phyloP scores from a whole-genome alignment of 139 green algal species.

The Spirogloea muscicola region DNA sequence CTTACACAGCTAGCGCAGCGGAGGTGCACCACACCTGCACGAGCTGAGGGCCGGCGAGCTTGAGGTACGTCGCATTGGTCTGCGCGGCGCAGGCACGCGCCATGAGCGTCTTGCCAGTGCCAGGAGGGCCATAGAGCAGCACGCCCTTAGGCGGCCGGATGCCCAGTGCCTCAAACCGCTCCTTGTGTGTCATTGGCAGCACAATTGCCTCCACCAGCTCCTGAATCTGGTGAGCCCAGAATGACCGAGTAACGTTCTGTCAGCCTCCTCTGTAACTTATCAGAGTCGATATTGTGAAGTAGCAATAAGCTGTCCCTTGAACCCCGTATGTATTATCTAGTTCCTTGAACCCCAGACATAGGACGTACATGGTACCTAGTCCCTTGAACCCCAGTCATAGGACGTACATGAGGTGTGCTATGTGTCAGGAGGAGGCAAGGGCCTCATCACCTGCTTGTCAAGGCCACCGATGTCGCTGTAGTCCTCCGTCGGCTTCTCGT shows the following conservation, averaged over 20 bases:
- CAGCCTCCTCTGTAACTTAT: too few species aligned
- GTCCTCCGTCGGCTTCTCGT: constrained; percentile 98
- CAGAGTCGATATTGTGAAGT: too few species aligned
- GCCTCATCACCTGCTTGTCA: constrained; percentile 96
- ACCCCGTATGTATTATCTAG: too few species aligned
- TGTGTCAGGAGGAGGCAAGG: too few species aligned
- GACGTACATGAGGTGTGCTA: too few species aligned
- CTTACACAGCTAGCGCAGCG: too few species aligned
- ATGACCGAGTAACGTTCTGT: too few species aligned
- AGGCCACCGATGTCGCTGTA: constrained; percentile 96
- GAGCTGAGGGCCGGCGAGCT: constrained; percentile 93
- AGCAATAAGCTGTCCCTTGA: too few species aligned
- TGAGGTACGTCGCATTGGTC: constrained; percentile 98
- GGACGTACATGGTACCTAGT: too few species aligned
- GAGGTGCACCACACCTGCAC: too few species aligned
- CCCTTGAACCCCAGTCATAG: too few species aligned
- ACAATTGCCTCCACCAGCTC: constrained; percentile 97
- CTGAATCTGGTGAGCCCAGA: constrained; percentile 60
- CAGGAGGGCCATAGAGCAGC: constrained; percentile 83
- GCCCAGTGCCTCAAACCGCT: constrained; percentile 84
- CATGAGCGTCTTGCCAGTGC: constrained; percentile 94
- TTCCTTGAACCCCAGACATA: too few species aligned
- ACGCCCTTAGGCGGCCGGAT: constrained; percentile 95
- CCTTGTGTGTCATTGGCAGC: constrained; percentile 96
- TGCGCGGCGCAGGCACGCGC: constrained; percentile 88